Percentiles rank a stretch among this genome's conserved stretches.
Evolutionary conservation across 164 flowering plant species (phyloP).

Genomic region (Houttuynia cordata): DNA sequence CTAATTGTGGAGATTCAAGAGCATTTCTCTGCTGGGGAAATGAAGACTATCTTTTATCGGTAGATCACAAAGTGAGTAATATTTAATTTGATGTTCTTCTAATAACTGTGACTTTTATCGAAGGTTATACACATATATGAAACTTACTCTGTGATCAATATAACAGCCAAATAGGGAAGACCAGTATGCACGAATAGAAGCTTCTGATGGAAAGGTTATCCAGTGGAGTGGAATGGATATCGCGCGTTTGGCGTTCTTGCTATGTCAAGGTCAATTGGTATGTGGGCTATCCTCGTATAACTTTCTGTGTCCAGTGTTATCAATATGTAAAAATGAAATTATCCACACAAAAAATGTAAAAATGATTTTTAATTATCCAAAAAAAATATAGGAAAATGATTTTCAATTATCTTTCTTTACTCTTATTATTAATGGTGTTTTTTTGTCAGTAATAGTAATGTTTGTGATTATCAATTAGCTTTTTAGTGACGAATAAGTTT

Average conservation of each 20-base stretch:
- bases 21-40: constrained; percentile 91
- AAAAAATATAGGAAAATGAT: too few relatives aligned
- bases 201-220: constrained; percentile 83
- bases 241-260: constrained; percentile 95
- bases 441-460: background rate
- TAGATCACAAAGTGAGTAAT: constrained; percentile 82
- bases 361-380: too few relatives aligned
- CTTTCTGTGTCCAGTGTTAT: background rate
- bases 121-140: background rate
- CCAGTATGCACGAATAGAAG: constrained; percentile 79
- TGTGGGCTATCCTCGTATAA: background rate
- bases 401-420: background rate
- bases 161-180: constrained; percentile 83
- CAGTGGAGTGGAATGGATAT: constrained; percentile 80
- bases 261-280: constrained; percentile 28
- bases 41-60: constrained; percentile 59
- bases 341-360: too few relatives aligned
- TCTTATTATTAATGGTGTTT: background rate
- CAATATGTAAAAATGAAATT: background rate
- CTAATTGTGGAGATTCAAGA: constrained; percentile 93
- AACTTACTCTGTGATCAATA: background rate
- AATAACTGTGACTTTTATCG: background rate
- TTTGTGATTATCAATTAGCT: background rate
- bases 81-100: background rate
- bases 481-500: background rate